Evolutionary conservation across 2,329 filamentous ascomycete genomes (phyloP), one percentile per base, ranked within the genome.

Genomic region (Botrytis sinoallii): DNA sequence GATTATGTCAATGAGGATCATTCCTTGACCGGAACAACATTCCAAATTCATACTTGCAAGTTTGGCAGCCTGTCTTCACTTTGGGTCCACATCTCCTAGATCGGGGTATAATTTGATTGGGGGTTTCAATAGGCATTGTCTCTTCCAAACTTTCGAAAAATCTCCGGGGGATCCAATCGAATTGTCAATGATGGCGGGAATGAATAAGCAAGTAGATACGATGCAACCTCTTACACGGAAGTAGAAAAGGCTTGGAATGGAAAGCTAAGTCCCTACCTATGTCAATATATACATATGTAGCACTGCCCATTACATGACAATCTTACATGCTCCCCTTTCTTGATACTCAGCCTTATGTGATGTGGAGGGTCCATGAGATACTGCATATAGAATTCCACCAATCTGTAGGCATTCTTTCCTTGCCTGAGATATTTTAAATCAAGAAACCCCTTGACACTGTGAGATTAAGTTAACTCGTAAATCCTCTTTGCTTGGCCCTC

Each of bases 11-110:
- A 44, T n/a, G 16, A n/a, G 22, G 14, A 46, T 40, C 1, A n/a
- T 69, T 9, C 38, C 16, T 25, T 42, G 29, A 25, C 14, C 3
- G 8, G 18, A 14, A 69, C 25, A 42, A 32, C 25, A 32, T 40
- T 35, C 20, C 42, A n/a, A n/a, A 8, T n/a, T 32, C 69, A 14
- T 48, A 71, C 69, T 74, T 74, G 69, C 72, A 74, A 60, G 72
- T 74, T 57, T 48, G 68, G 38, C 72, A 74, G 18, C 72, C 72
- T 29, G 72, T 74, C 42, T 61, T 74, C 14, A 66, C 68, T 72
- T 72, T 71, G 6, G 68, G 40, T 29, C 69, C 69, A 42, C 72
- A 25, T 67, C 38, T 65, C 42, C 72, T 61, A 16, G 40, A 38
- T 16, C 72, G 72, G 14, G 57, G 18, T 42, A 29, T 42, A 16